Base-by-base conservation (phyloP, 208 protist species). In the Trypanosoma vivax region DNA sequence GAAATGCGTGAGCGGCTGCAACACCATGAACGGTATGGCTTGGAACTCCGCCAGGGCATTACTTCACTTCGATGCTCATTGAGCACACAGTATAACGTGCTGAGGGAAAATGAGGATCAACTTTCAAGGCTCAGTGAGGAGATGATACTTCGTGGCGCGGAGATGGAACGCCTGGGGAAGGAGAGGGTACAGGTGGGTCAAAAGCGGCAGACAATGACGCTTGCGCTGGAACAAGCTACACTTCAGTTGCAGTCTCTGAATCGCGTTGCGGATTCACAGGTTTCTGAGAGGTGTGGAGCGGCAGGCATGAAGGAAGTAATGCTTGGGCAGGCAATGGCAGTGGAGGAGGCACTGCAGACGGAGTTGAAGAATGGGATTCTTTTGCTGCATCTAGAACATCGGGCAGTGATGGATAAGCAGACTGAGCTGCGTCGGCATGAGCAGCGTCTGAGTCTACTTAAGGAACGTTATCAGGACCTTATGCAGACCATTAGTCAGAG, bases 381-480 rank as follows among this genome's bases (percentile, higher is more conserved):
- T 14, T 65, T 80, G 58, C 59, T 91, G 16, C 79, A 91, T 47
- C 54, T 87, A 7, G 66, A 86, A 48, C 76, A 83, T 19, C 70
- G 54, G 34, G 76, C 73, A 19, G 46, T 70, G 11, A 65, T 58
- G 23, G 76, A 79, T 50, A 64, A 78, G 19, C 57, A 35, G 19
- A 70, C 79, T 6, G 69, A 75, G 46, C 52, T 73, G 31, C 76
- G 70, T 37, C 70, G 73, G 7, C 48, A 68, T 33, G 60, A 81
- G 40, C 61, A 60, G 21, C 63, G 63, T 13, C 40, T 78, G 21
- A 64, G 40, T 31, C 38, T 41, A 25, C 57, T 70, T 37, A 71
- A 73, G 30, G 18, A 58, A 5, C 54, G 54, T 21, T 60, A 51
- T 25, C 43, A 60, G 42, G 45, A 13, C 28, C 4, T 51, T 34